Conservation (phyloP, 345 rosid genomes). For the Kandelia obovata region DNA sequence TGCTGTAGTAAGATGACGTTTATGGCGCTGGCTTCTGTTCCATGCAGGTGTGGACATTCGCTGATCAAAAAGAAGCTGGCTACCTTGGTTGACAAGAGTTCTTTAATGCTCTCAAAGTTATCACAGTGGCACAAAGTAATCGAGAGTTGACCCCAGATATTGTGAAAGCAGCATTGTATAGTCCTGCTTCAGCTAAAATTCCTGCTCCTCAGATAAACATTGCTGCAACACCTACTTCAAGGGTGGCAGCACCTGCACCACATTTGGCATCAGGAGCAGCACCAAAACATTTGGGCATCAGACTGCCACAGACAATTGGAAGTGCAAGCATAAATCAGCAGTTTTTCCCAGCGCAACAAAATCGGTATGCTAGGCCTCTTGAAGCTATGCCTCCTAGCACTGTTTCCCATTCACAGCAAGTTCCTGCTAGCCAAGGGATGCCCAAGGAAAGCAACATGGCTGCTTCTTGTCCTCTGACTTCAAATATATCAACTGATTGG, state of each 20-base stretch:
- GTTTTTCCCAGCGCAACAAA: conserved; percentile 50
- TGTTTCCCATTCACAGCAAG: conserved; percentile 42
- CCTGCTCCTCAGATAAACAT: conserved; percentile 94
- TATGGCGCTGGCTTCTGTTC: not conserved
- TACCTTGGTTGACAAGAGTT: conserved; percentile 87
- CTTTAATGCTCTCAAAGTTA: conserved; percentile 86
- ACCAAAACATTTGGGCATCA: conserved; percentile 43
- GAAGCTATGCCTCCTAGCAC: conserved; percentile 30
- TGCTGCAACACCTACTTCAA: conserved; percentile 65
- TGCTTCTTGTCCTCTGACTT: conserved; percentile 44
- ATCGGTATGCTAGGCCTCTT: conserved; percentile 45
- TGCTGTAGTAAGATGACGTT: not conserved
- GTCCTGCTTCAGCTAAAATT: conserved; percentile 84
- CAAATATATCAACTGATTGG: conserved; percentile 56
- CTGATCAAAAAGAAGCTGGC: conserved; percentile 80
- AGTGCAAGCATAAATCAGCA: conserved; percentile 52
- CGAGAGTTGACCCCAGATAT: conserved; percentile 87
- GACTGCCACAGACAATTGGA: conserved; percentile 57
- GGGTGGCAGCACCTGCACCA: conserved; percentile 40
- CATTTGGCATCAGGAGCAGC: conserved; percentile 38
- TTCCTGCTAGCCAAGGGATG: conserved; percentile 44
- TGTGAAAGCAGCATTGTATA: conserved; percentile 76
- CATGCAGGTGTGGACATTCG: conserved; percentile 80
- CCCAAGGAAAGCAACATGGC: conserved; percentile 40
- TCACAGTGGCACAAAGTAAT: conserved; percentile 92